Conservation (phyloP, 2,329 filamentous ascomycete genomes). For the Alternaria panax region DNA sequence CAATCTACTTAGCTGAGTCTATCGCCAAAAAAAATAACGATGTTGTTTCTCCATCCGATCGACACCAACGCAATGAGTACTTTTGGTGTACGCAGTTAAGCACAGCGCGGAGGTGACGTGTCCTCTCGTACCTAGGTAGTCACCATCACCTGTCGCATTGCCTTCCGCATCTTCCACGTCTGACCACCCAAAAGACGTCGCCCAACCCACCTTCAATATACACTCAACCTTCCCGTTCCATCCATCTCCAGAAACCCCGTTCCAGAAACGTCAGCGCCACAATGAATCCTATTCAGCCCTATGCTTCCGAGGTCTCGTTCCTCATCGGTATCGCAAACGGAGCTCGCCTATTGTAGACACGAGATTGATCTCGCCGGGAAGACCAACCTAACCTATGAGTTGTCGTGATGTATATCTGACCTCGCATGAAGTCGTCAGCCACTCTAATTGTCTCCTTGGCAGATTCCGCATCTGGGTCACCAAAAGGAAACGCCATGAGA, state of each 20-base stretch:
- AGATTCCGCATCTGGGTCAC: neutral
- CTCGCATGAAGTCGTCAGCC: slow-evolving; percentile 1
- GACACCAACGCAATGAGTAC: neutral
- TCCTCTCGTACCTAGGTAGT: too few species aligned
- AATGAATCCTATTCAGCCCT: slow-evolving; percentile 14
- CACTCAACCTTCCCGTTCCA: neutral
- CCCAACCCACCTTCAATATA: neutral
- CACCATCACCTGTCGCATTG: neutral
- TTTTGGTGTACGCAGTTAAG: too few species aligned
- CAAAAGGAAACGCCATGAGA: too few species aligned
- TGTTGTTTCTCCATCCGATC: neutral
- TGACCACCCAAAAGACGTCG: neutral
- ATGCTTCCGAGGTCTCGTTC: neutral
- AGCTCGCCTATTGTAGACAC: slow-evolving; percentile 17
- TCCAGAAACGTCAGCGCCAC: slow-evolving; percentile 8
- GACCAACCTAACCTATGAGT: neutral
- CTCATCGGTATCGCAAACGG: slow-evolving; percentile 1
- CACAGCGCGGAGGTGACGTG: neutral
- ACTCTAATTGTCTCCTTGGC: neutral
- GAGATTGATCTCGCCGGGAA: neutral
- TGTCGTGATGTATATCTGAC: slow-evolving; percentile 8
- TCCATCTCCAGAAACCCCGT: neutral
- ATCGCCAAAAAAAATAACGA: neutral
- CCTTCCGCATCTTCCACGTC: neutral
- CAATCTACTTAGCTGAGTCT: neutral